Conservation (phyloP, 768 basidiomycete genomes). For the Xanthoconium purpureum region DNA sequence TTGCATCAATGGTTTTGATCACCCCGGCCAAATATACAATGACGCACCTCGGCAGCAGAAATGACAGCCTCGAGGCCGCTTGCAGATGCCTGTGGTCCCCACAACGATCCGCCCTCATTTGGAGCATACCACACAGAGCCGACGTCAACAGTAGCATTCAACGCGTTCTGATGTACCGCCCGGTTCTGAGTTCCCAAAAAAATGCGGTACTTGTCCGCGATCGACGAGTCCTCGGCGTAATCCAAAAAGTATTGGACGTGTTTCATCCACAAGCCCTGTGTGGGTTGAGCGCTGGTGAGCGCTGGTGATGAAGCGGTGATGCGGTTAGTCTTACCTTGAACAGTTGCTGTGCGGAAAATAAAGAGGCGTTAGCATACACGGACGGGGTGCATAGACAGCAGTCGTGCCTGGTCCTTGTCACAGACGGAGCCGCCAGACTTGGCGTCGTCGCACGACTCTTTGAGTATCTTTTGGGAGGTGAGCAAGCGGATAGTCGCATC, state of each 20-base stretch:
- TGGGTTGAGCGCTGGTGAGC: no score
- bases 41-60: conserved; percentile 25
- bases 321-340: no score
- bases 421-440: conserved; percentile 38
- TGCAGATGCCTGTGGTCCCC: conserved; percentile 28
- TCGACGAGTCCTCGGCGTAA: conserved; percentile 38
- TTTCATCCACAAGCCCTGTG: conserved; percentile 46
- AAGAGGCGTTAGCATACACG: background rate
- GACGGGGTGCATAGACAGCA: background rate
- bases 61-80: conserved; percentile 32
- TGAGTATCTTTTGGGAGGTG: conserved; percentile 41
- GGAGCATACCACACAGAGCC: conserved; percentile 36
- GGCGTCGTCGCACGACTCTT: conserved; percentile 52
- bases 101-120: conserved; percentile 26
- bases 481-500: conserved; percentile 46
- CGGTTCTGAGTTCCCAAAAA: conserved; percentile 38
- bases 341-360: conserved; percentile 15
- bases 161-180: conserved; percentile 39
- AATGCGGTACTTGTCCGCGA: conserved; percentile 40
- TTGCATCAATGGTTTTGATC: background rate
- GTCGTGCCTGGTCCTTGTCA: conserved; percentile 42
- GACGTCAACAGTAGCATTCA: conserved; percentile 38
- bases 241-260: conserved; percentile 51
- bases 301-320: no score
- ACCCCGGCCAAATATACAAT: background rate